Conservation (phyloP, 2,329 filamentous ascomycete species). For the Fusarium chuoi region DNA sequence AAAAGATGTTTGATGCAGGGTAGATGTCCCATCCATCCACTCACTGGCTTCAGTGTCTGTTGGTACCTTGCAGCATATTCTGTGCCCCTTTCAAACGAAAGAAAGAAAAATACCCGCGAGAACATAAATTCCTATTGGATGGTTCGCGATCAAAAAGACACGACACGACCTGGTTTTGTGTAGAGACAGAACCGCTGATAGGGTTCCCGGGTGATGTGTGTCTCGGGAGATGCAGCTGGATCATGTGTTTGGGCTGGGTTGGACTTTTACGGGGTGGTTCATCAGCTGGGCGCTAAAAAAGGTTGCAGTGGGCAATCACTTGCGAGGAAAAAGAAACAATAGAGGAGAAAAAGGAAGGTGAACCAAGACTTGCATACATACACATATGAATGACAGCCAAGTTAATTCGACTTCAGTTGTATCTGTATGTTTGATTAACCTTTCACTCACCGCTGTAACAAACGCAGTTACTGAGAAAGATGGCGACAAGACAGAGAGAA, state of each 20-base stretch:
- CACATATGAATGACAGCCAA: background rate
- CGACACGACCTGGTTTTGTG: background rate
- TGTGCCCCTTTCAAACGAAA: background rate
- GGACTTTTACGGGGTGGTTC: background rate
- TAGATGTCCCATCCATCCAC: background rate
- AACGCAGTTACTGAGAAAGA: background rate
- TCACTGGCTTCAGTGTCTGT: background rate
- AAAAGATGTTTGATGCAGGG: constrained; percentile 2
- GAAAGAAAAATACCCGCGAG: background rate
- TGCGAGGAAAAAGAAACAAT: background rate
- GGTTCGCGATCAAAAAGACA: background rate
- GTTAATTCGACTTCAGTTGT: background rate
- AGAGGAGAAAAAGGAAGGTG: background rate
- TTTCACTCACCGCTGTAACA: background rate
- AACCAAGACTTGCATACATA: background rate
- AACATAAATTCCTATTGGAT: background rate
- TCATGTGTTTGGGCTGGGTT: background rate
- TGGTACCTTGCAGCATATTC: constrained; percentile 17
- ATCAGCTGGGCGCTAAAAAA: background rate
- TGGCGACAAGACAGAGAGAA: background rate
- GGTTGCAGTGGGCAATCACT: background rate
- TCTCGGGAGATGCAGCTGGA: constrained; percentile 19
- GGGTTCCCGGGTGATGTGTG: constrained; percentile 5
- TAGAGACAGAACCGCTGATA: background rate
- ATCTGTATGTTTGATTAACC: too few species aligned